Conservation (phyloP, 2,329 filamentous ascomycete genomes). For the Neodidymelliopsis sp. region DNA sequence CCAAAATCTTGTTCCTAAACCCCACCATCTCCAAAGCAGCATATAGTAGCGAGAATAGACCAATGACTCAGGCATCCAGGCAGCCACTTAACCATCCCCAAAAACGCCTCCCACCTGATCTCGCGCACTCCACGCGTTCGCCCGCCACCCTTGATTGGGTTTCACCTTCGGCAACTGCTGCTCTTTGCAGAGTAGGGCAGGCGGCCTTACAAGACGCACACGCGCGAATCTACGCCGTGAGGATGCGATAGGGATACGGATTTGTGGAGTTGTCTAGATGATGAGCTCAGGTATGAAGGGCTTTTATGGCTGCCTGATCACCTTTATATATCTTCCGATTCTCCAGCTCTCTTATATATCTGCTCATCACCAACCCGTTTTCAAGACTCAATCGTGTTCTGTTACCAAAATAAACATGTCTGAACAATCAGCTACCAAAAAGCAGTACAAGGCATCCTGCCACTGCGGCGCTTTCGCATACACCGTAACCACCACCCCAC, state of each 20-base stretch:
- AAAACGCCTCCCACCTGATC: conserved; percentile 9
- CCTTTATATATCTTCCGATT: no score
- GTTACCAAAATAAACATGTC: conserved; percentile 6
- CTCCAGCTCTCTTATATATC: not conserved
- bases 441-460: conserved; percentile 59
- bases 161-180: no score
- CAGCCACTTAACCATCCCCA: not conserved
- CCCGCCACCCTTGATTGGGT: conserved; percentile 2
- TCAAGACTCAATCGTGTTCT: not conserved
- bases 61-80: conserved; percentile 1
- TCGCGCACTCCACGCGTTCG: conserved; percentile 3
- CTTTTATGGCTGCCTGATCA: no score
- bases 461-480: conserved; percentile 63
- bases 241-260: no score
- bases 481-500: conserved; percentile 58
- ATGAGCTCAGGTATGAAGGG: no score
- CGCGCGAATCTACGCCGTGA: no score
- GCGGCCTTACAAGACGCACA: no score
- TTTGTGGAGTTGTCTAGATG: no score
- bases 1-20: no score
- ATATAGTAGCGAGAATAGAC: not conserved
- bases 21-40: not conserved
- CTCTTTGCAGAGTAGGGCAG: no score
- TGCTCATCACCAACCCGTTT: not conserved
- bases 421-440: conserved; percentile 53